Evolutionary conservation across 306 rosid genomes (phyloP), one percentile per base, ranked within the genome.

Genomic region (Prosopis cineraria): DNA sequence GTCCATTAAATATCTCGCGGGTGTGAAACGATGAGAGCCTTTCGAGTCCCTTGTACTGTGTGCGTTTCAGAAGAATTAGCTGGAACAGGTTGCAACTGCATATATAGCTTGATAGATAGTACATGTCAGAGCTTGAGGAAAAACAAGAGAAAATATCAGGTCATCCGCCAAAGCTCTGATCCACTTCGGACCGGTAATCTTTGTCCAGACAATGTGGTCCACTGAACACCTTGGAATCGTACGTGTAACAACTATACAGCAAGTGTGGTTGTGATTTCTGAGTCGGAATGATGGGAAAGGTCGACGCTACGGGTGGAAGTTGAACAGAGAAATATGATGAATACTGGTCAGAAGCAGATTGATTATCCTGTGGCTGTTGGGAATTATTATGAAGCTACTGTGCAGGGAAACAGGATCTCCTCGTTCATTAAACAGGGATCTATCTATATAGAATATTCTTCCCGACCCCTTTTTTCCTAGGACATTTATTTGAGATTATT

Each of bases 261-360:
- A 4, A 16, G 52, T 2, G 59, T 30, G 39, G 17, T 58, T 31
- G 37, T 75, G 80, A 63, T 71, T 62, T 64, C 37, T 77, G 81
- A 82, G 75, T 77, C 63, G 85, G 85, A 71, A 82, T 36, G 79
- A 82, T 82, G 85, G 74, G 79, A 72, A 72, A 77, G 59, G 70
- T 76, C 78, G 64, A 55, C 25, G 63, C 29, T 41, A 41, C 34
- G 41, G 34, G 44, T 53, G 50, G 52, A 41, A n/a, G 27, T 45
- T n/a, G 52, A 45, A 52, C 59, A 29, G 50, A 27, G 73, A 40
- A 41, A 47, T 20, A 25, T 17, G 39, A n/a, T 27, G 19, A 36
- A 74, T 40, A 50, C 31, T 39, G 16, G 48, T 72, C 19, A 24
- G 36, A 29, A 17, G 33, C 3, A 24, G 17, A 20, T 25, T 0